Conservation (phyloP, 2,329 filamentous ascomycete genomes). For the Magnaporthiopsis poae region DNA sequence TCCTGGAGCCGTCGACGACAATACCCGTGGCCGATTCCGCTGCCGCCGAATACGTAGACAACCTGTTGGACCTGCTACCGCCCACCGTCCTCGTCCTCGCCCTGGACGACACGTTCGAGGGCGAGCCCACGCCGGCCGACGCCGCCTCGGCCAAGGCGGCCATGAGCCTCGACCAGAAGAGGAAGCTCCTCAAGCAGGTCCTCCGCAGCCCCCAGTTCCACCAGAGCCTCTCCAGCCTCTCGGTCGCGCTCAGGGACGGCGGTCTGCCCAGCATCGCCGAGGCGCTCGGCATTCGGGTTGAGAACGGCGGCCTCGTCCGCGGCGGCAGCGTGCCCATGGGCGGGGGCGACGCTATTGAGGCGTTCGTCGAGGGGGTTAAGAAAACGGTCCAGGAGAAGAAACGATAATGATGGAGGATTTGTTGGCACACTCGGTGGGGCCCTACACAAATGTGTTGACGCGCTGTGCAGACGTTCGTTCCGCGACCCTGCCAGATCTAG, state of each 20-base stretch:
- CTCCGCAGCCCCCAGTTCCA: conserved; percentile 82
- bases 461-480: background rate
- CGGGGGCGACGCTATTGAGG: conserved; percentile 78
- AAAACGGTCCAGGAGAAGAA: conserved; percentile 57
- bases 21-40: conserved; percentile 62
- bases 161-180: conserved; percentile 68
- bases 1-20: conserved; percentile 69
- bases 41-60: conserved; percentile 58
- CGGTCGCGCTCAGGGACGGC: conserved; percentile 78
- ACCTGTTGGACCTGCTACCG: conserved; percentile 68
- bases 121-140: conserved; percentile 57
- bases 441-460: background rate
- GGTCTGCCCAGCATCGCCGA: conserved; percentile 83
- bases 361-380: conserved; percentile 83
- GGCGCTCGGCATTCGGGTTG: conserved; percentile 68
- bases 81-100: conserved; percentile 64
- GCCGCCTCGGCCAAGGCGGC: conserved; percentile 65
- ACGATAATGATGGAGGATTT: conserved; percentile 3
- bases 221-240: conserved; percentile 76
- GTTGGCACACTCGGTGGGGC: background rate
- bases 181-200: conserved; percentile 67
- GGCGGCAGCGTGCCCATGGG: conserved; percentile 75
- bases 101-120: conserved; percentile 38
- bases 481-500: background rate
- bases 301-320: conserved; percentile 72